Evolutionary conservation across 805 yeast species (phyloP).

Genomic region (Lachancea quebecensis): DNA sequence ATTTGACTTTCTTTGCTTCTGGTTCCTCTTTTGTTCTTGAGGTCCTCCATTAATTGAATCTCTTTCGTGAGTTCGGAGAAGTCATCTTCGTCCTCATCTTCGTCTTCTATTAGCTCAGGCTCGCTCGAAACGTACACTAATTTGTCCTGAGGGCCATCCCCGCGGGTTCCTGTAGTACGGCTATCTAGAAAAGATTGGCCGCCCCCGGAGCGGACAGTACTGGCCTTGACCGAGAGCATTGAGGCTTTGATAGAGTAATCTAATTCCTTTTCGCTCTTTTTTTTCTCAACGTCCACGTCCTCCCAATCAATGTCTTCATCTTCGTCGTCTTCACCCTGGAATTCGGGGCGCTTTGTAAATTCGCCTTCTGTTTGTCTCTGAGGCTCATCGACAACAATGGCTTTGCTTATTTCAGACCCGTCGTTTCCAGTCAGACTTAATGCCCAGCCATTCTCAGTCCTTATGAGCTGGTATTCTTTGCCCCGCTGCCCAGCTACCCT

Average conservation of each 20-base stretch:
- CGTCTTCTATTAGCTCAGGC: constrained; percentile 4
- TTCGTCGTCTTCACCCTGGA: constrained; percentile 27
- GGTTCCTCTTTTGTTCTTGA: constrained; percentile 39
- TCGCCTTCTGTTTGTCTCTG: constrained; percentile 9
- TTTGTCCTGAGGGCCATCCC: constrained; percentile 4
- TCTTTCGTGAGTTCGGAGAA: constrained; percentile 26
- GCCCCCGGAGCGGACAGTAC: constrained; percentile 16
- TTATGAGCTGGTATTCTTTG: constrained; percentile 63
- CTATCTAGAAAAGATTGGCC: constrained; percentile 29
- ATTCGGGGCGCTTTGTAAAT: constrained; percentile 3
- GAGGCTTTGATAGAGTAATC: constrained; percentile 39
- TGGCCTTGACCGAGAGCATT: constrained; percentile 31
- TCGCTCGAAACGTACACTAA: constrained; percentile 12
- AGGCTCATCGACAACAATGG: constrained; percentile 44
- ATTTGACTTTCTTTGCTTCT: constrained; percentile 9
- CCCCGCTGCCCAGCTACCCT: constrained; percentile 82
- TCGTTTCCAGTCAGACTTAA: constrained; percentile 48
- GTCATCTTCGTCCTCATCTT: constrained; percentile 19
- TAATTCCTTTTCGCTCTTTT: constrained; percentile 14
- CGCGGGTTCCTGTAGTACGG: constrained; percentile 18
- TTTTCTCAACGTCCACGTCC: constrained; percentile 45
- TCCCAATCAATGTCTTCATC: constrained; percentile 57
- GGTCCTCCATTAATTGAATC: constrained; percentile 34
- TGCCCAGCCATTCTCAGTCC: constrained; percentile 81
- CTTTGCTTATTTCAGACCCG: constrained; percentile 37